A percentile compares a stretch with the other conserved stretches of the same genome.
Conservation (phyloP, 768 basidiomycete species). For the Tephrocybe sp. region DNA sequence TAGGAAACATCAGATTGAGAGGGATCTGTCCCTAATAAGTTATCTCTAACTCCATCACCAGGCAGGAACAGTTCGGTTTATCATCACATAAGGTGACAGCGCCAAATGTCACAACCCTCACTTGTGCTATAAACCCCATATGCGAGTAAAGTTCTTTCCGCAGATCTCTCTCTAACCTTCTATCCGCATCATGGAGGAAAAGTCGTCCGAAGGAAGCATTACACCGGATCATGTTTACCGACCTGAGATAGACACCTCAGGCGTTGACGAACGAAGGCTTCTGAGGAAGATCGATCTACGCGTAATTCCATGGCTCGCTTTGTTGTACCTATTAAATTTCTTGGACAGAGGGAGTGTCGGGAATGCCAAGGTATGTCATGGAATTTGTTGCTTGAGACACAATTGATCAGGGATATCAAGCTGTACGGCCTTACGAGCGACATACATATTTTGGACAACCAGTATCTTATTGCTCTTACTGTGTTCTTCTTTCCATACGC, state of each 20-base stretch:
- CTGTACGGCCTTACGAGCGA: constrained; percentile 59
- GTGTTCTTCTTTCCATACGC: constrained; percentile 80
- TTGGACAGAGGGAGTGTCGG: constrained; percentile 69
- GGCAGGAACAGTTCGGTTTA: constrained; percentile 8
- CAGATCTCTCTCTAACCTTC: constrained; percentile 11
- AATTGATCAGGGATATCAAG: constrained; percentile 28
- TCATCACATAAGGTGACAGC: constrained; percentile 21
- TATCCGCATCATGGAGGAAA: constrained; percentile 17
- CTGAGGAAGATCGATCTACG: constrained; percentile 62
- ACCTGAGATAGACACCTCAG: constrained; percentile 51
- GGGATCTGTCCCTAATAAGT: constrained; percentile 11
- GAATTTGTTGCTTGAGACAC: neutral
- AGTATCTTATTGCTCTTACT: constrained; percentile 68
- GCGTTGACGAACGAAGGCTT: constrained; percentile 54
- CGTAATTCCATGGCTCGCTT: constrained; percentile 73
- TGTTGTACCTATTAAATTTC: constrained; percentile 77
- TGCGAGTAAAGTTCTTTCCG: constrained; percentile 10
- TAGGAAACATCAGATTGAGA: constrained; percentile 5
- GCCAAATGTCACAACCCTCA: constrained; percentile 19
- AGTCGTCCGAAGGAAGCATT: constrained; percentile 17
- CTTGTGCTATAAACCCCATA: constrained; percentile 18
- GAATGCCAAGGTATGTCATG: constrained; percentile 60
- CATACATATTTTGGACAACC: constrained; percentile 58
- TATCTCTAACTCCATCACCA: constrained; percentile 9
- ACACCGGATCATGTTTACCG: constrained; percentile 37